A percentile compares a stretch with the other conserved stretches of the same genome.
phyloP scores from a whole-genome alignment of 2,329 filamentous ascomycete species.

The Diaporthe citri region DNA sequence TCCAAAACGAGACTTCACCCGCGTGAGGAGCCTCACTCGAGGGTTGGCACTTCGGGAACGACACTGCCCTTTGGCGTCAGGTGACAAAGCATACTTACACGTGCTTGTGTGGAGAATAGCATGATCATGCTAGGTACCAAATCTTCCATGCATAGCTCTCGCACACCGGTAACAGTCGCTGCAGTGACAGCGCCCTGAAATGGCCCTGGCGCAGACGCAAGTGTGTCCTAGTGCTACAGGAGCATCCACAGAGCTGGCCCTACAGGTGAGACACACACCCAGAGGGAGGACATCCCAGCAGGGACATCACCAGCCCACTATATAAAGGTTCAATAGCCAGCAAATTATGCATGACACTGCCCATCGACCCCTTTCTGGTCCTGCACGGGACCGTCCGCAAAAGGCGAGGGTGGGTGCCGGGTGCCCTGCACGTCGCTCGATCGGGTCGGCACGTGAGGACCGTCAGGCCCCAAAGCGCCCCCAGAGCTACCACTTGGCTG shows the following conservation, averaged over 20 bases:
- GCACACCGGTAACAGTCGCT: constrained; percentile 13
- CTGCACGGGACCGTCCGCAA: constrained; percentile 33
- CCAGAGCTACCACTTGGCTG: constrained; percentile 5
- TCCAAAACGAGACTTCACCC: not conserved
- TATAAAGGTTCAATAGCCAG: constrained; percentile 2
- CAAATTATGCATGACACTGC: constrained; percentile 17
- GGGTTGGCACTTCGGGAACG: too few species aligned
- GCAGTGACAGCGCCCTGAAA: not conserved
- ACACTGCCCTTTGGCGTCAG: not conserved
- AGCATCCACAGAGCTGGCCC: not conserved
- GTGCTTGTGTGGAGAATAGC: not conserved
- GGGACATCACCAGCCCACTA: not conserved
- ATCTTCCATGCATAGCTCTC: not conserved
- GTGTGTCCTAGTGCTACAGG: not conserved
- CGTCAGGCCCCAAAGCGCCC: not conserved
- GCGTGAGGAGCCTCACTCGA: not conserved
- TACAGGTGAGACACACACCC: not conserved
- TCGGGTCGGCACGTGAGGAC: constrained; percentile 26
- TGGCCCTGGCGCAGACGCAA: not conserved
- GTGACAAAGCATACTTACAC: not conserved
- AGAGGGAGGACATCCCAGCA: not conserved
- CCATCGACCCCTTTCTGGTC: constrained; percentile 5
- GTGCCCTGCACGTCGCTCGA: constrained; percentile 30
- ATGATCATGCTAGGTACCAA: not conserved
- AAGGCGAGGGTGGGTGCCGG: constrained; percentile 11